Conservation (phyloP, 1,284 basidiomycete genomes). For the Acaromyces ingoldii region DNA sequence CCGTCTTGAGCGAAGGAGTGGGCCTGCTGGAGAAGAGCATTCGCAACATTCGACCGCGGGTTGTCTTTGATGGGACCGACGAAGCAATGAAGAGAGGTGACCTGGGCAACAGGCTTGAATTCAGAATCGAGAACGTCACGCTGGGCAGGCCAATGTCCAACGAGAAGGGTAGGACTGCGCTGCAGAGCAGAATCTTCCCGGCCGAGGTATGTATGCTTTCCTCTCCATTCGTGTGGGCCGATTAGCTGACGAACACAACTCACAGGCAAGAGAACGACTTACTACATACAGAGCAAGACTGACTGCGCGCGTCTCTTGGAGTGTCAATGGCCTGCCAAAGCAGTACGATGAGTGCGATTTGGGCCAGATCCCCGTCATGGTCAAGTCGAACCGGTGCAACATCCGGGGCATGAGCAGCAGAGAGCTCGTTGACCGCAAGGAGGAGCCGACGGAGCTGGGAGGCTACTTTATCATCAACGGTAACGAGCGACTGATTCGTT, state of each 20-base stretch:
- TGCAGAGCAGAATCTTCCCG: slow-evolving; percentile 66
- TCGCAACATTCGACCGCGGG: slow-evolving; percentile 79
- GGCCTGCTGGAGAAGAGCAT: slow-evolving; percentile 77
- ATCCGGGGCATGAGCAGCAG: slow-evolving; percentile 75
- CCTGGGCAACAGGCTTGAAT: slow-evolving; percentile 55
- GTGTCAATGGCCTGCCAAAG: slow-evolving; percentile 67
- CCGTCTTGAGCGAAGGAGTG: slow-evolving; percentile 67
- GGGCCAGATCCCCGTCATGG: slow-evolving; percentile 92
- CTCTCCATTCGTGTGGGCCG: background rate
- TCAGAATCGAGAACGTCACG: slow-evolving; percentile 82
- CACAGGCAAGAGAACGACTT: slow-evolving; percentile 68
- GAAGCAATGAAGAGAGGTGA: slow-evolving; percentile 25
- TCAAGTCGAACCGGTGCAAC: slow-evolving; percentile 94
- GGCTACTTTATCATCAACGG: slow-evolving; percentile 99
- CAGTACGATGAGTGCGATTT: slow-evolving; percentile 78
- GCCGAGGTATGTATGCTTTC: slow-evolving; percentile 62
- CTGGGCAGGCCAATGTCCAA: slow-evolving; percentile 67
- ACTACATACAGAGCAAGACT: slow-evolving; percentile 87
- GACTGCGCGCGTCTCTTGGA: slow-evolving; percentile 85
- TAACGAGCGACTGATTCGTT: slow-evolving; percentile 96
- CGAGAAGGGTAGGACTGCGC: background rate
- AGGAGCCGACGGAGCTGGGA: slow-evolving; percentile 97
- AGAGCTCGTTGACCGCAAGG: slow-evolving; percentile 80
- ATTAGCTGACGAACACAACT: background rate
- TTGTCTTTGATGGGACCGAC: slow-evolving; percentile 76